Evolutionary conservation across 2,329 filamentous ascomycete genomes (phyloP).

Genomic region (Dryadomyces sulphureus): DNA sequence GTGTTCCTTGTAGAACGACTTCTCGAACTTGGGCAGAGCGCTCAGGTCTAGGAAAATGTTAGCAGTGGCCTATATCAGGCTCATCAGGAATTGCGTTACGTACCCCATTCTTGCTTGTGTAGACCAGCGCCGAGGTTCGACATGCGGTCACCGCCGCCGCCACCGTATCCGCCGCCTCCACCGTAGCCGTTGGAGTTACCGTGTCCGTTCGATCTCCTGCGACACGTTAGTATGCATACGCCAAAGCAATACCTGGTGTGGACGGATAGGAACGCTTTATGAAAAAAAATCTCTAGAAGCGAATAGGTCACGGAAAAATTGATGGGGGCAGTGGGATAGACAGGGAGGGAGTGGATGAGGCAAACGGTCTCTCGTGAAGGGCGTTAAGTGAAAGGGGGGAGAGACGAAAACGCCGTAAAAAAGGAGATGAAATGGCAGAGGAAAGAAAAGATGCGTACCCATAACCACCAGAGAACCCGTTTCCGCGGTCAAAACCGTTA

Average conservation of each 20-base stretch:
- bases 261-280: no score
- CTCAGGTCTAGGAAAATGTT: conserved; percentile 43
- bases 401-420: not conserved
- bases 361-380: not conserved
- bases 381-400: not conserved
- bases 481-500: conserved; percentile 21
- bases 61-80: not conserved
- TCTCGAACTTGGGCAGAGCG: conserved; percentile 88
- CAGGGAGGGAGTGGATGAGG: not conserved
- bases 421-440: not conserved
- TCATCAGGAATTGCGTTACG: conserved; percentile 20
- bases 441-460: not conserved
- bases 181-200: conserved; percentile 20
- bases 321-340: not conserved
- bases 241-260: no score
- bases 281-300: no score
- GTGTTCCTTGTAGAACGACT: conserved; percentile 98
- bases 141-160: conserved; percentile 84
- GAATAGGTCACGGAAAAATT: no score
- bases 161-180: conserved; percentile 26
- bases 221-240: not conserved
- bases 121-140: conserved; percentile 74
- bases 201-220: conserved; percentile 15
- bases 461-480: conserved; percentile 15
- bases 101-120: conserved; percentile 81